Evolutionary conservation across 306 rosid genomes (phyloP).

Genomic region (Heteromeles arbutifolia): DNA sequence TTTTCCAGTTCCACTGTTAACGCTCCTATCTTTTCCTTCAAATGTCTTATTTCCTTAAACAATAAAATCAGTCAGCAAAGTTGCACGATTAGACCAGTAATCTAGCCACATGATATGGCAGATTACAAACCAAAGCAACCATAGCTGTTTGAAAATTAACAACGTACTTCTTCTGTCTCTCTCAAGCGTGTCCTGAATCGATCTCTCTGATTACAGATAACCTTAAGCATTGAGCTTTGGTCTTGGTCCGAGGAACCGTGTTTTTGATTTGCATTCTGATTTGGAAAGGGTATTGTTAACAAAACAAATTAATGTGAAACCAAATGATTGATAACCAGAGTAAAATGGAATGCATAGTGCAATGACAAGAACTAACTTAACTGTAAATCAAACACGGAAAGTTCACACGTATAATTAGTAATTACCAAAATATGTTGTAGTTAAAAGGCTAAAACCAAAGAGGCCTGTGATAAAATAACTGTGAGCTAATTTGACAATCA

Average conservation of each 20-base stretch:
- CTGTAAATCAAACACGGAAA: not conserved
- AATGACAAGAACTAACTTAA: not conserved
- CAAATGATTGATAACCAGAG: not conserved
- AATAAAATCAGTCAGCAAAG: constrained; percentile 19
- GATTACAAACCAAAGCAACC: not conserved
- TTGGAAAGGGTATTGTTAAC: constrained; percentile 21
- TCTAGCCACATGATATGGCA: constrained; percentile 4
- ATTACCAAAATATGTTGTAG: not conserved
- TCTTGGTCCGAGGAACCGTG: constrained; percentile 61
- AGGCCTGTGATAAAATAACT: not conserved
- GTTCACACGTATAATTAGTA: not conserved
- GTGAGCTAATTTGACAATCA: not conserved
- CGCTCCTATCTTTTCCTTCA: constrained; percentile 86
- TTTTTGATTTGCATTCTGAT: constrained; percentile 65
- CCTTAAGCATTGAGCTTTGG: constrained; percentile 98
- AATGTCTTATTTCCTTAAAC: constrained; percentile 70
- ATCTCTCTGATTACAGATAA: constrained; percentile 91
- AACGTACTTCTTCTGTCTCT: constrained; percentile 85
- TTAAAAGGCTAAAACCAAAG: not conserved
- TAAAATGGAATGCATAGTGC: not conserved
- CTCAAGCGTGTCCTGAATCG: constrained; percentile 88
- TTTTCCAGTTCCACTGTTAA: constrained; percentile 80
- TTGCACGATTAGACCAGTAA: constrained; percentile 10
- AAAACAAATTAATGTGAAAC: constrained; percentile 13
- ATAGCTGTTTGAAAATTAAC: constrained; percentile 2